Percentiles rank a stretch among this genome's conserved stretches.
phyloP scores from a whole-genome alignment of 495 filamentous ascomycete species.

The Hypoxylon lienhwacheense region DNA sequence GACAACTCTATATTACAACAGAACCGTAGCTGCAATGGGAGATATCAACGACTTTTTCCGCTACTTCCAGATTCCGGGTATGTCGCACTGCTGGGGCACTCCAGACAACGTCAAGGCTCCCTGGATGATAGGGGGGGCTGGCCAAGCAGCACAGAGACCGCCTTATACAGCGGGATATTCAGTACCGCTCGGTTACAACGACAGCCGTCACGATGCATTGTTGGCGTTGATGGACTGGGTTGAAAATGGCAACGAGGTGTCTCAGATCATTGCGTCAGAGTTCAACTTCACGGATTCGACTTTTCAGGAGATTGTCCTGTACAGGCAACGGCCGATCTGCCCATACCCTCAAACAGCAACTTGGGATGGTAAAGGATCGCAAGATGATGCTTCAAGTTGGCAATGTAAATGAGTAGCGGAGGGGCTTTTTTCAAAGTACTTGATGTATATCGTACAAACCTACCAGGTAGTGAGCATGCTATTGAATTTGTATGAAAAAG shows the following conservation, averaged over 20 bases:
- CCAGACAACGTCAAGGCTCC: conserved; percentile 44
- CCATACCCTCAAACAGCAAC: conserved; percentile 40
- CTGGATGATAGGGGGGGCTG: conserved; percentile 47
- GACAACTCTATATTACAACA: conserved; percentile 49
- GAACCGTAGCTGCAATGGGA: conserved; percentile 35
- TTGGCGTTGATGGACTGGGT: conserved; percentile 57
- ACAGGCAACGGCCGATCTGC: conserved; percentile 49
- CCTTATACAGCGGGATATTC: conserved; percentile 35
- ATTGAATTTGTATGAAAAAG: too few relatives aligned
- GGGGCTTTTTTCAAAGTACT: too few relatives aligned
- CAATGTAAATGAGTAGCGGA: conserved; percentile 12
- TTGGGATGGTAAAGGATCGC: conserved; percentile 25
- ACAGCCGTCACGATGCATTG: conserved; percentile 50
- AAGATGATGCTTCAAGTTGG: conserved; percentile 36
- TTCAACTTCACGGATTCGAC: conserved; percentile 39
- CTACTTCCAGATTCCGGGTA: conserved; percentile 48
- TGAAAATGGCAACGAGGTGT: conserved; percentile 46
- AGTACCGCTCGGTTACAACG: conserved; percentile 45
- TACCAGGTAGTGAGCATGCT: too few relatives aligned
- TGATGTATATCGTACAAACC: too few relatives aligned
- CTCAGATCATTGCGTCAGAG: conserved; percentile 46
- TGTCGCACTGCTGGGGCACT: conserved; percentile 47
- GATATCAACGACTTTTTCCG: conserved; percentile 44
- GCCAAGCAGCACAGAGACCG: conserved; percentile 40
- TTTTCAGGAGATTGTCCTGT: conserved; percentile 35